Evolutionary conservation across 1,284 basidiomycete species (phyloP).

Genomic region (Pterulicium gracile): DNA sequence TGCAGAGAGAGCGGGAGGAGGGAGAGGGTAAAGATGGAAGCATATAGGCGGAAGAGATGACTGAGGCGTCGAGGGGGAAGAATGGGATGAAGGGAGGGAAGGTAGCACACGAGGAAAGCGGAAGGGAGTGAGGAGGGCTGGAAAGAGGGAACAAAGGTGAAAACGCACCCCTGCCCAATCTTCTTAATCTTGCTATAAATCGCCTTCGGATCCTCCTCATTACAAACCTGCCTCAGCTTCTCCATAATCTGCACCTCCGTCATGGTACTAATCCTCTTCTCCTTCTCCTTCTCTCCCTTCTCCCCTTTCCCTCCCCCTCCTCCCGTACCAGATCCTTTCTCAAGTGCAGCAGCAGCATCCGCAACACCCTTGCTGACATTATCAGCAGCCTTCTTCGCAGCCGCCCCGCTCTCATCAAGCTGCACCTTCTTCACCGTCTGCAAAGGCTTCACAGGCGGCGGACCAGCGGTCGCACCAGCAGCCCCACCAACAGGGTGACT

Average conservation of each 20-base stretch:
- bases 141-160: constrained; percentile 2
- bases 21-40: constrained; percentile 1
- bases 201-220: constrained; percentile 77
- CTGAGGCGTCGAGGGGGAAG: too few relatives aligned
- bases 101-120: too few relatives aligned
- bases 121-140: too few relatives aligned
- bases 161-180: constrained; percentile 91
- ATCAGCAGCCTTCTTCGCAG: constrained; percentile 23
- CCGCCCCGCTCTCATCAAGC: constrained; percentile 33
- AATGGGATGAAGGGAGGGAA: too few relatives aligned
- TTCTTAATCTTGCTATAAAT: constrained; percentile 98
- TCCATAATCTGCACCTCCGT: constrained; percentile 98
- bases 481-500: constrained; percentile 33
- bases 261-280: constrained; percentile 92
- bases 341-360: constrained; percentile 63
- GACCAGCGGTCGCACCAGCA: constrained; percentile 38
- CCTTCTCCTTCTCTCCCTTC: constrained; percentile 53
- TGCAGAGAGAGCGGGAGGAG: not conserved
- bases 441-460: constrained; percentile 64
- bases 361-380: constrained; percentile 37
- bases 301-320: constrained; percentile 57
- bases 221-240: constrained; percentile 86
- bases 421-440: constrained; percentile 60
- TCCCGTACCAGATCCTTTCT: constrained; percentile 65
- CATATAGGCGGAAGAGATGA: too few relatives aligned